Conservation (phyloP, 78 protist genomes). For the Chrysochromulina tobinii region DNA sequence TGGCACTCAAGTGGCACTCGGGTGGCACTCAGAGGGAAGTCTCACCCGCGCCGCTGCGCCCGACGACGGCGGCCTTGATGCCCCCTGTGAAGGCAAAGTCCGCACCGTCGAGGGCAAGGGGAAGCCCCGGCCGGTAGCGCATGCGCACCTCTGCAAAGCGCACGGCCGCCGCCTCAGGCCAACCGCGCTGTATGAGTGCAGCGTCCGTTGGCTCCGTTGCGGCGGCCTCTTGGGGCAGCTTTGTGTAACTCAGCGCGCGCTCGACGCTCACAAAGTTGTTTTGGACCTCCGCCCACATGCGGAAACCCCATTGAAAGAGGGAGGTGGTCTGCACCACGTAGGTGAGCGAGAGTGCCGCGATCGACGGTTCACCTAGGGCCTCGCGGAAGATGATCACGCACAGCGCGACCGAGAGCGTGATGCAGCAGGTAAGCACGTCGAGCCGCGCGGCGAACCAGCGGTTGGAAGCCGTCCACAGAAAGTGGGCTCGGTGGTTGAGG, state of each 20-base stretch:
- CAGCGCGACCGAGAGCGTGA: background rate
- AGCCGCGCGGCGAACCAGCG: constrained; percentile 13
- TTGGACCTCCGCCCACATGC: background rate
- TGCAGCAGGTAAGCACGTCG: background rate
- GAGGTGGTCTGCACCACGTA: constrained; percentile 10
- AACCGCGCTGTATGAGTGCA: background rate
- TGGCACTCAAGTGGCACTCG: too few relatives aligned
- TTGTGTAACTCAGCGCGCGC: background rate
- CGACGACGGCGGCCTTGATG: constrained; percentile 53
- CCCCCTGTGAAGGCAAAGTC: background rate
- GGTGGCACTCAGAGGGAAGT: constrained; percentile 29
- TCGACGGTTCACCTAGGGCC: background rate
- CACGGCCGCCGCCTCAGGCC: constrained; percentile 42
- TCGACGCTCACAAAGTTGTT: background rate
- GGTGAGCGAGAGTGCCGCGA: background rate
- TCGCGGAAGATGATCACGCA: background rate
- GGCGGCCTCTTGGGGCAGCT: background rate
- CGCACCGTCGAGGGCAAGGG: constrained; percentile 20
- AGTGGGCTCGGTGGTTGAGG: background rate
- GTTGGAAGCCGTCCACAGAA: background rate
- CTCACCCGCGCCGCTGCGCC: constrained; percentile 74
- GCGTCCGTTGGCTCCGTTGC: background rate
- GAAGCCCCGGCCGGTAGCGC: constrained; percentile 57
- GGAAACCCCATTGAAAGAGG: constrained; percentile 18
- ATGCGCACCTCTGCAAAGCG: background rate